These are phyloP conservation scores for Lyophyllum decastes DNA, from an alignment of 768 basidiomycete species.

Conservation along the genomic window DNA sequence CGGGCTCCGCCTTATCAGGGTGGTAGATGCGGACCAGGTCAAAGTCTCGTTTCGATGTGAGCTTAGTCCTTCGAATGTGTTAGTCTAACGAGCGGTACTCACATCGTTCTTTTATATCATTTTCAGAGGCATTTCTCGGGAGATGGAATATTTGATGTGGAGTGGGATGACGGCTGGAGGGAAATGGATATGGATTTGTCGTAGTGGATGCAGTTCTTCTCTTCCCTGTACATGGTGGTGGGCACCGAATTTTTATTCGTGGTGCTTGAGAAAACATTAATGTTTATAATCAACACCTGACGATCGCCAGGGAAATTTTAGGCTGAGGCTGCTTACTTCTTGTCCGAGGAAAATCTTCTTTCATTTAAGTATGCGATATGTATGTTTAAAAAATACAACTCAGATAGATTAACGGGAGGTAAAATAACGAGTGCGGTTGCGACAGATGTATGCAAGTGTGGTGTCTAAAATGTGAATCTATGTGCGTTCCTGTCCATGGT, in stretches of 20 bases:
- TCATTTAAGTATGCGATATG: background rate
- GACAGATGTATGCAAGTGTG: background rate
- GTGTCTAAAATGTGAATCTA: slow-evolving; percentile 4
- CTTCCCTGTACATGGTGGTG: background rate
- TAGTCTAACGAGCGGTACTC: slow-evolving; percentile 20
- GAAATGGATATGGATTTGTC: slow-evolving; percentile 48
- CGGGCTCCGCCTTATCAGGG: slow-evolving; percentile 58
- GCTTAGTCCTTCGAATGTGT: slow-evolving; percentile 1
- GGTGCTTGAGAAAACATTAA: slow-evolving; percentile 6
- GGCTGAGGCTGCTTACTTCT: background rate
- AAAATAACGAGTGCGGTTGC: slow-evolving; percentile 3
- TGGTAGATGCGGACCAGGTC: slow-evolving; percentile 82
- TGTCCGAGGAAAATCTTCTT: background rate
- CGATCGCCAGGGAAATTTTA: background rate
- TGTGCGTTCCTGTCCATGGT: slow-evolving; percentile 3
- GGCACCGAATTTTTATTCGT: background rate
- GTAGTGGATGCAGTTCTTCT: background rate
- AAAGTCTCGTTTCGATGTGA: slow-evolving; percentile 49
- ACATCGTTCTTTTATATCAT: slow-evolving; percentile 63
- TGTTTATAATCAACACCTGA: background rate
- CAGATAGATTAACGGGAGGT: slow-evolving; percentile 6
- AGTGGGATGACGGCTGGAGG: slow-evolving; percentile 49
- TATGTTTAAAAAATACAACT: background rate
- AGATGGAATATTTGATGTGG: slow-evolving; percentile 69
- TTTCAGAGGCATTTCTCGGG: slow-evolving; percentile 48